phyloP scores from a whole-genome alignment of 164 flowering plant genomes.

The Magnolia sinica region DNA sequence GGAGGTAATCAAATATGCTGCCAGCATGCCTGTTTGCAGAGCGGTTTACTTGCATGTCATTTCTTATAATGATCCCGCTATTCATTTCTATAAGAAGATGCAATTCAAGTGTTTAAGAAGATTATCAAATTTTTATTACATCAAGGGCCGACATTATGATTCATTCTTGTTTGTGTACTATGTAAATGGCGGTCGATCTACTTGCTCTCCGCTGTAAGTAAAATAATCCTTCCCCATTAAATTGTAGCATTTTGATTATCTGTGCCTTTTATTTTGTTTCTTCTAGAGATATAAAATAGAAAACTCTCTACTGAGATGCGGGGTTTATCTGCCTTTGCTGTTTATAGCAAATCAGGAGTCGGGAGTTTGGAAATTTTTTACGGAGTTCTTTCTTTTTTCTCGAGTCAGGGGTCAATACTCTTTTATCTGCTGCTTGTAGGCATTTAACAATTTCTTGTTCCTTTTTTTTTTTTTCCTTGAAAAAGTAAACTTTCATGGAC shows the following conservation, averaged over 20 bases:
- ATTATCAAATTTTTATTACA: constrained; percentile 67
- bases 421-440: no score
- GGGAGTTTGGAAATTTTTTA: no score
- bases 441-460: no score
- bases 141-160: constrained; percentile 80
- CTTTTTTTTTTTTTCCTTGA: no score
- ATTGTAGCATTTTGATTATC: neutral
- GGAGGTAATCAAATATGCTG: constrained; percentile 79
- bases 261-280: neutral
- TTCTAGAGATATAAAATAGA: neutral
- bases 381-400: no score
- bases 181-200: constrained; percentile 89
- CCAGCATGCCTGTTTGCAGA: constrained; percentile 57
- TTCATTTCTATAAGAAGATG: constrained; percentile 79
- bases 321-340: no score
- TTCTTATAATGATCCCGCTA: constrained; percentile 81
- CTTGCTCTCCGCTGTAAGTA: constrained; percentile 92
- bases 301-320: no score
- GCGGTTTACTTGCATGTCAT: constrained; percentile 95
- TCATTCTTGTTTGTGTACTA: constrained; percentile 79
- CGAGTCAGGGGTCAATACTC: no score
- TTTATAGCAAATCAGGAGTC: no score
- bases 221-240: constrained; percentile 2
- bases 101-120: constrained; percentile 69
- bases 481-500: neutral